Base-by-base conservation (phyloP, 805 yeast species). In the Jamesozyma hellenica region DNA sequence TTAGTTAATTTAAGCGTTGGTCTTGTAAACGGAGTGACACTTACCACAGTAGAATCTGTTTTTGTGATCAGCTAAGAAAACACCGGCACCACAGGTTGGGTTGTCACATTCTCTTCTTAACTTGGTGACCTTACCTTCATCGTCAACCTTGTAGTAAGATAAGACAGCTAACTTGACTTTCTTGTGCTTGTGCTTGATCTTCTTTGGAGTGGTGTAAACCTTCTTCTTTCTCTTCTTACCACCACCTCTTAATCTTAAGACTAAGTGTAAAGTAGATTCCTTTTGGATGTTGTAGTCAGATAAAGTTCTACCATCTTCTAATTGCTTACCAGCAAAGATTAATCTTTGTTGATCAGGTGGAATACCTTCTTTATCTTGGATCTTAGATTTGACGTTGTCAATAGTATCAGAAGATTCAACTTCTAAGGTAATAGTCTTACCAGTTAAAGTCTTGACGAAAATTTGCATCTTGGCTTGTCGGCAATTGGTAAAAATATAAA, bases 201-300 rank as follows among this genome's bases (percentile, higher is more conserved):
- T 94, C 88, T 92, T 92, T 79, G 98, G 98, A 68, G 97, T 90
- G 76, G 97, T 90, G 90, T 90, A 92, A 69, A 87, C 96, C 94
- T 90, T 90, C 96, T 92, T 92, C 92, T 92, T 92, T 82, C 95
- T 90, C 92, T 92, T 92, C 85, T 88, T 92, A 78, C 95, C 95
- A 74, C 95, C 96, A 76, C 97, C 97, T 77, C 96, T 85, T 68
- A 90, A 83, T 79, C 96, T 87, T 55, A 90, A 75, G 53, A 90
- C 97, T 74, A 90, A 79, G 71, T 90, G 96, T 41, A 88, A 70
- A 47, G 96, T 88, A 50, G 96, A 86, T 73, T 88, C 96, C 77
- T 88, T 88, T 74, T 87, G 95, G 68, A 88, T 88, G 82, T 88
- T 88, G 90, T 88, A 88, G 73, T 88, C 96, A 52, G 95, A 81